Percentiles rank a stretch among this genome's conserved stretches.
Evolutionary conservation across 805 yeast species (phyloP).

Genomic region (Scheffersomyces stipitis): DNA sequence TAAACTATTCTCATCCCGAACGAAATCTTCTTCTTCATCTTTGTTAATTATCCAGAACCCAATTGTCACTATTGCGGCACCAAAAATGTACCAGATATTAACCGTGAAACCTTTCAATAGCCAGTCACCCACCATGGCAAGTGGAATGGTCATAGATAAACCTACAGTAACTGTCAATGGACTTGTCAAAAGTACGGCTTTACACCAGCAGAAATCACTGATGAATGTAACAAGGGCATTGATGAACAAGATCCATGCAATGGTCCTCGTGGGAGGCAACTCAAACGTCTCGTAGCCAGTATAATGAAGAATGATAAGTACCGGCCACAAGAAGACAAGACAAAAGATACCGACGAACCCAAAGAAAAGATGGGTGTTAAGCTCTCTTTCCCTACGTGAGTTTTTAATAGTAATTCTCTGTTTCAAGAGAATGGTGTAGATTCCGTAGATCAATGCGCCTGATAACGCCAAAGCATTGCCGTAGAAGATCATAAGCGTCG

Average conservation of each 20-base stretch:
- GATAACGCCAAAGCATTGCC: conserved; percentile 81
- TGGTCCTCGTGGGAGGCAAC: conserved; percentile 56
- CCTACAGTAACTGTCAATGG: conserved; percentile 97
- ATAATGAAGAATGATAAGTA: conserved; percentile 63
- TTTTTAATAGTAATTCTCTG: conserved; percentile 48
- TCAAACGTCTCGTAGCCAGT: conserved; percentile 69
- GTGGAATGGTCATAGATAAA: conserved; percentile 86
- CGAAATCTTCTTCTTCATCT: conserved; percentile 67
- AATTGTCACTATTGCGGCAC: conserved; percentile 75
- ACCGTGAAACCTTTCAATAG: conserved; percentile 64
- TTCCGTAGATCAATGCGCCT: conserved; percentile 89
- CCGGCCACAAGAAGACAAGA: conserved; percentile 76
- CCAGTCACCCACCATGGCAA: conserved; percentile 91
- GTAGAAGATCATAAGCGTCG: conserved; percentile 33
- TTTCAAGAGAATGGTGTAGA: conserved; percentile 84
- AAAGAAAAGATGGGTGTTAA: conserved; percentile 85
- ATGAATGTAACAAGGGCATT: conserved; percentile 80
- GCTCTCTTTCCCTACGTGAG: conserved; percentile 62
- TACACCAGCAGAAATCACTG: conserved; percentile 94
- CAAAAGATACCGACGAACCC: conserved; percentile 94
- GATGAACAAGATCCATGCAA: conserved; percentile 52
- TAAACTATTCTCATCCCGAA: conserved; percentile 11
- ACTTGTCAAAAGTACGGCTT: conserved; percentile 88
- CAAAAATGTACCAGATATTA: conserved; percentile 64
- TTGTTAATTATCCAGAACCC: conserved; percentile 84